phyloP scores from a whole-genome alignment of 1,284 basidiomycete species.

The Butyriboletus appendiculatus region DNA sequence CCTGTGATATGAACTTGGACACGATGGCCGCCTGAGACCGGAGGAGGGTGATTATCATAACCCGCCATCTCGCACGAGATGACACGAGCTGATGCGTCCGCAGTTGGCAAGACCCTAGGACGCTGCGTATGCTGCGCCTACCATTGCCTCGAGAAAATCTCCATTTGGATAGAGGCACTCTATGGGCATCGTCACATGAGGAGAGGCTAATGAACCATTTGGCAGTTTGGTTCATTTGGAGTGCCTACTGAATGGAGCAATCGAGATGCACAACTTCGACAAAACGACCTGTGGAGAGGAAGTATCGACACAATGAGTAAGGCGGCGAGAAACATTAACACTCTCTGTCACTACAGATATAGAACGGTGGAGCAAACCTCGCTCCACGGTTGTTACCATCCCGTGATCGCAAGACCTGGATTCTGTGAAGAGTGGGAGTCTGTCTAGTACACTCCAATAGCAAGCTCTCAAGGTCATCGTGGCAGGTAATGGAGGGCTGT shows the following conservation, averaged over 20 bases:
- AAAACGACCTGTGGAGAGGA: not conserved
- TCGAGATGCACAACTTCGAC: not conserved
- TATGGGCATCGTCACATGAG: not conserved
- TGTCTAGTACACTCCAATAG: not conserved
- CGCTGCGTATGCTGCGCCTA: not conserved
- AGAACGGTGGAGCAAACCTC: not conserved
- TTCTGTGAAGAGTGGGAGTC: not conserved
- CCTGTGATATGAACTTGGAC: not conserved
- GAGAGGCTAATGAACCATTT: not conserved
- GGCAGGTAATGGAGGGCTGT: conserved; percentile 5
- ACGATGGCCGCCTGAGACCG: not conserved
- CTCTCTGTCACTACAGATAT: not conserved
- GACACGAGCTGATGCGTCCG: not conserved
- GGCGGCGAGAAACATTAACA: not conserved
- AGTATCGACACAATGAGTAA: not conserved
- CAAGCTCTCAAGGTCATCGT: not conserved
- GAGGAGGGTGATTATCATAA: not conserved
- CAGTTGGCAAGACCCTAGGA: not conserved
- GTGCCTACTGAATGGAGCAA: not conserved
- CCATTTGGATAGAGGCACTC: not conserved
- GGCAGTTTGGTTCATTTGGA: not conserved
- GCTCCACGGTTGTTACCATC: not conserved
- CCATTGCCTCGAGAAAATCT: not conserved
- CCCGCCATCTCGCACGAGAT: not conserved
- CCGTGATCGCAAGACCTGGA: not conserved